These are phyloP conservation scores for Lactarius trivialis DNA, from an alignment of 768 basidiomycete genomes.

Conservation along the genomic window DNA sequence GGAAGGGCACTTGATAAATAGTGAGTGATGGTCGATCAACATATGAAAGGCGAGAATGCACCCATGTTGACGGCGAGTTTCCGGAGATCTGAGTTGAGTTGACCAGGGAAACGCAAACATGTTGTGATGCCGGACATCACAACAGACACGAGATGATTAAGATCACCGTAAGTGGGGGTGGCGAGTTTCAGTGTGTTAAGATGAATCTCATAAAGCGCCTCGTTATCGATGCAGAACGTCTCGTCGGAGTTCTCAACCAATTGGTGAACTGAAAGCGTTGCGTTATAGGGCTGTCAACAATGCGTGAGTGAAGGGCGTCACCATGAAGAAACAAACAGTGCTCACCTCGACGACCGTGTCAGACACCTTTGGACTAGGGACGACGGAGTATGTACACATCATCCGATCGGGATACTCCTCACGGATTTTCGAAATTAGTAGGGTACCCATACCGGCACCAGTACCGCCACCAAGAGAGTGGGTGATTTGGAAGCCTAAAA, in stretches of 20 bases:
- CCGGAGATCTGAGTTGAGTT: constrained; percentile 96
- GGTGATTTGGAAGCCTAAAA: constrained; percentile 92
- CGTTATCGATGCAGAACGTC: constrained; percentile 99
- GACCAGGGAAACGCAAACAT: constrained; percentile 99
- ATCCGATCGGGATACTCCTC: constrained; percentile 99
- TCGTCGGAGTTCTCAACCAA: constrained; percentile 99
- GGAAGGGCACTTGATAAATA: constrained; percentile 73
- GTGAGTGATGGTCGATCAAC: constrained; percentile 5
- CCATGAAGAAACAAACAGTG: background rate
- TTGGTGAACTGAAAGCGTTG: constrained; percentile 96
- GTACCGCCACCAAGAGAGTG: constrained; percentile 99
- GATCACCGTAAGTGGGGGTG: constrained; percentile 93
- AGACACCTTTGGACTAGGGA: constrained; percentile 94
- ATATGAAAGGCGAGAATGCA: constrained; percentile 32
- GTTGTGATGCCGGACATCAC: constrained; percentile 99
- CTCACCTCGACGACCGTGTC: constrained; percentile 94
- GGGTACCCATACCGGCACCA: constrained; percentile 99
- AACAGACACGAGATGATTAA: constrained; percentile 95
- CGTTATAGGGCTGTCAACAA: constrained; percentile 81
- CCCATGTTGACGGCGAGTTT: constrained; percentile 99
- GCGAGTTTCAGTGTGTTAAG: constrained; percentile 96
- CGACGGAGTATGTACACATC: constrained; percentile 99
- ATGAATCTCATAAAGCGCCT: constrained; percentile 98
- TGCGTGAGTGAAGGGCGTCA: background rate
- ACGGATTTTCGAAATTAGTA: constrained; percentile 97